Base-by-base conservation (phyloP, 305 asterid genomes). In the Caryopteris hybrid region DNA sequence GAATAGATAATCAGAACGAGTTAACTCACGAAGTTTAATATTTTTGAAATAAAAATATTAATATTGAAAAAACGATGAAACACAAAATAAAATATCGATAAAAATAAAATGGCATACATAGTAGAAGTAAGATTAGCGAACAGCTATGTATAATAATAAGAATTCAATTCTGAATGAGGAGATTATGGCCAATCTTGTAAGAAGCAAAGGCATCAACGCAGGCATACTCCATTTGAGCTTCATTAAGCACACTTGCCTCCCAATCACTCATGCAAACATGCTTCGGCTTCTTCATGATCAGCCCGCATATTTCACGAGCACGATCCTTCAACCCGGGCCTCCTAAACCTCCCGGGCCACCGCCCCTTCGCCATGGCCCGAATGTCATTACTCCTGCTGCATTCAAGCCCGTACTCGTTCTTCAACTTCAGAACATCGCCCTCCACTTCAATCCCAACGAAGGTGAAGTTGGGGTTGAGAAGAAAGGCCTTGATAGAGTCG, bases 151-250 rank as follows among this genome's bases (percentile, higher is more conserved):
- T 2, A 36, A 36, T 4, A 8, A 36, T 9, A 8, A 36, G 11
- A 36, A 8, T 2, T 36, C 41, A 36, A 5, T 36, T 36, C 41
- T 36, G 10, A 6, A 36, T 6, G 7, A 36, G 41, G 11, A 36
- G 41, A 9, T 7, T 7, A 36, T 36, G 41, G 2, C 41, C 41
- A 64, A 90, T 84, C 86, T 79, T 85, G 73, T 71, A 86, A 5
- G 92, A 87, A 68, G 89, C 92, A 83, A 80, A 87, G 8, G 96
- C 96, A 82, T 86, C 95, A 63, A 89, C 58, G 41, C 92, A 87
- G 0, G 86, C 96, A 82, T 85, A 89, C 75, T 87, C 89, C 51
- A 87, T 65, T 20, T 87, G 90, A 1, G 23, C 14, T 0, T 63
- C 45, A 64, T 3, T 80, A 0, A 87, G 83, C 50, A 50, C 80